Base-by-base conservation (phyloP, 2,329 filamentous ascomycete species). In the Fusarium ambrosium region DNA sequence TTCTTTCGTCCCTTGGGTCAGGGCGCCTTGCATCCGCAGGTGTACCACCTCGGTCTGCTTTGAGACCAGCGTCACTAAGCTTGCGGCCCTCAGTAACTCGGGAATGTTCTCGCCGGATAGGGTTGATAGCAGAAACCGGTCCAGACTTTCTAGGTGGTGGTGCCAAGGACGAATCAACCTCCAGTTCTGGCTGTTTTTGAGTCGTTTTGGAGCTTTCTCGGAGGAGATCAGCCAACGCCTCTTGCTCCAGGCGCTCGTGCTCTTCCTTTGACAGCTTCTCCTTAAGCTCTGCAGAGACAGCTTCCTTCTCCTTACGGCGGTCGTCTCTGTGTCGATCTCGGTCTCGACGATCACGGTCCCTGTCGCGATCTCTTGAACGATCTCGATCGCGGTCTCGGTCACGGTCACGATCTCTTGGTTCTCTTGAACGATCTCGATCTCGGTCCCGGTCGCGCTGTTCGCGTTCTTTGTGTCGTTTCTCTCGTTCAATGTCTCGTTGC, bases 201-300 rank as follows among this genome's bases (percentile, higher is more conserved):
- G 84, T 80, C 29, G 85, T 83, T 51, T 86, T 86, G 63, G 86
- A 89, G 80, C 89, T 91, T 76, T 91, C 89, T n/a, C 89, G 85
- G 14, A 91, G 80, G 16, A 91, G 84, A 69, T 91, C 88, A 22
- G 87, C 88, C 68, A 91, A 81, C 2, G 89, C 89, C 73, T 90
- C 88, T 75, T 88, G 86, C 75, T 91, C 89, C 9, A 91, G 84
- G 20, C 86, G 84, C 64, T 90, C 87, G 29, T 88, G 86, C 43
- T 91, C 89, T 73, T 91, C 89, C 69, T 90, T 87, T 8, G 88
- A 88, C 13, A 91, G 84, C 59, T 88, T 85, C 77, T 90, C 87
- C 79, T 89, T 88, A 45, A 85, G 79, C 48, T 87, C 84, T 65
- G 86, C 86, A 0, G 87, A 80, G 41, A 84, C 82, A 39, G 82